phyloP scores from a whole-genome alignment of 257 asterid species.

The Nicotiana sylvestris region DNA sequence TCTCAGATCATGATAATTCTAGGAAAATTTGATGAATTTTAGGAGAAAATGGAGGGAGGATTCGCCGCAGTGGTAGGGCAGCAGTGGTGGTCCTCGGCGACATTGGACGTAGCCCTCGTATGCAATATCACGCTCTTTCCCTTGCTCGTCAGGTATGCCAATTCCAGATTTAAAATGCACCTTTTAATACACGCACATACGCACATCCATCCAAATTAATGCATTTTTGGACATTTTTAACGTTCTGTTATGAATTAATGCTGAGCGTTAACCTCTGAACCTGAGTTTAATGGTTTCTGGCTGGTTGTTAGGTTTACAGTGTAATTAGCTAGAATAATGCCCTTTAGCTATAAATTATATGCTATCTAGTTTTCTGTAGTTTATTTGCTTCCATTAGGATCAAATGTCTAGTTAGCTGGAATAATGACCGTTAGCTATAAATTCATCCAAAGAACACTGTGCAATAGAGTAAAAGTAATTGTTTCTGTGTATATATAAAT shows the following conservation, averaged over 20 bases:
- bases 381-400: background rate
- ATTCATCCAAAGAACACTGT: too few species aligned
- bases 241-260: background rate
- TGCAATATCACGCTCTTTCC: slow-evolving; percentile 97
- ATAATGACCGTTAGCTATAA: too few species aligned
- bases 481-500: too few species aligned
- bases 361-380: background rate
- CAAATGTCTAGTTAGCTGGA: too few species aligned
- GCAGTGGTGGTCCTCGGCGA: slow-evolving; percentile 96
- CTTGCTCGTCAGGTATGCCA: slow-evolving; percentile 73
- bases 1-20: background rate
- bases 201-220: background rate
- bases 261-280: background rate
- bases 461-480: too few species aligned
- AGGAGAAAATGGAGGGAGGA: slow-evolving; percentile 22
- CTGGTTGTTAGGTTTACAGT: background rate
- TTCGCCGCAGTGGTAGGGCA: slow-evolving; percentile 66
- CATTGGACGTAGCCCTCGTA: slow-evolving; percentile 93
- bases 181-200: background rate
- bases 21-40: background rate
- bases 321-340: background rate
- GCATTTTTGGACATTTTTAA: background rate
- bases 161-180: background rate
- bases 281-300: background rate
- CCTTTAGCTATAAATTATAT: background rate